Percentiles rank a stretch among this genome's conserved stretches.
These are phyloP conservation scores for Gastrolobium villosum DNA, from an alignment of 306 rosid genomes.

Conservation along the genomic window DNA sequence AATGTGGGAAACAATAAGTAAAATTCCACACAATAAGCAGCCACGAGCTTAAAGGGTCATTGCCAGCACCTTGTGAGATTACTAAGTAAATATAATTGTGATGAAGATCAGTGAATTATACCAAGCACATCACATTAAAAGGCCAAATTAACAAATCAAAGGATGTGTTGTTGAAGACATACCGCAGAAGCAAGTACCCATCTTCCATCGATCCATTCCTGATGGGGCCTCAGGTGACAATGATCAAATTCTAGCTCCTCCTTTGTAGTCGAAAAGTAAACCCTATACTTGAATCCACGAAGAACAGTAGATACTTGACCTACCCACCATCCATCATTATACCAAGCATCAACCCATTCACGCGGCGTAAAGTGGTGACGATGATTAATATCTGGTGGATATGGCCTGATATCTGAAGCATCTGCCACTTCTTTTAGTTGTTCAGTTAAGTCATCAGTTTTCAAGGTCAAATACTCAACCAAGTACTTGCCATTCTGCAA, in stretches of 20 bases:
- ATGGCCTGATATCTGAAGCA: constrained; percentile 53
- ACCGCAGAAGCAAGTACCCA: constrained; percentile 52
- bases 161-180: constrained; percentile 38
- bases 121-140: background rate
- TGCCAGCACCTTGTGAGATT: background rate
- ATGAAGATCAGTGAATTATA: constrained; percentile 3
- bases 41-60: background rate
- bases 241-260: constrained; percentile 55
- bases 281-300: constrained; percentile 41
- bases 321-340: constrained; percentile 66
- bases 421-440: constrained; percentile 55
- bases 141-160: constrained; percentile 17
- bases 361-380: background rate
- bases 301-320: constrained; percentile 51
- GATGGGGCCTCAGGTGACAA: constrained; percentile 57
- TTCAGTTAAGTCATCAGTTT: constrained; percentile 55
- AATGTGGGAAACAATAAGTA: constrained; percentile 27
- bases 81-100: background rate
- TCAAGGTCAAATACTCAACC: constrained; percentile 57
- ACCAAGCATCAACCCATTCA: constrained; percentile 56
- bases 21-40: background rate
- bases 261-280: constrained; percentile 52
- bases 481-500: constrained; percentile 47
- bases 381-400: constrained; percentile 48
- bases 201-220: constrained; percentile 55